Percentiles rank a stretch among this genome's conserved stretches.
These are phyloP conservation scores for Coemansia guatemalensis DNA, from an alignment of 192 early-diverging fungal genomes.

Conservation along the genomic window DNA sequence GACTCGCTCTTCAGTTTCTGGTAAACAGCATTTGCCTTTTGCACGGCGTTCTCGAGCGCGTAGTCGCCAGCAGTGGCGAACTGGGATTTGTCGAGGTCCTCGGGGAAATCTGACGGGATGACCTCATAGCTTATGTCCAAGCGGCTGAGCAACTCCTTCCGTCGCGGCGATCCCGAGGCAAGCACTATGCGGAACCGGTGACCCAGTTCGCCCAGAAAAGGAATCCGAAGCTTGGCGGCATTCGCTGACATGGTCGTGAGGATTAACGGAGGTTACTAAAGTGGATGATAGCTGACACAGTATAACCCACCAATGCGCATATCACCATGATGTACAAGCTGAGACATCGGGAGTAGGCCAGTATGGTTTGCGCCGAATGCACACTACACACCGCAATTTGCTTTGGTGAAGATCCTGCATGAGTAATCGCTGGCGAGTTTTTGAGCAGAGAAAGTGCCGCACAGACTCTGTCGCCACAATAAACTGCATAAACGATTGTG, in stretches of 20 bases:
- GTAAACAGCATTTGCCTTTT: conserved; percentile 73
- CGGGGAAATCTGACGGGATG: conserved; percentile 71
- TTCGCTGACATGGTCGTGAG: background rate
- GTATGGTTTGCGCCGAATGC: background rate
- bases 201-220: conserved; percentile 21
- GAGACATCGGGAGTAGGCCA: background rate
- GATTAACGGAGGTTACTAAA: background rate
- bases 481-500: background rate
- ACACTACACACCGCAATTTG: too few relatives aligned
- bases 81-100: conserved; percentile 70
- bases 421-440: too few relatives aligned
- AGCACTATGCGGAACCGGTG: conserved; percentile 60
- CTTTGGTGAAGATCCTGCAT: too few relatives aligned
- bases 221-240: conserved; percentile 9
- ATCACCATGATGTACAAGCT: background rate
- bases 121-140: conserved; percentile 61
- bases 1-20: conserved; percentile 39
- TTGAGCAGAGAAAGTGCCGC: background rate
- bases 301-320: background rate
- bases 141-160: conserved; percentile 68
- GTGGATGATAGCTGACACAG: background rate
- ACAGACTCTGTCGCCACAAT: background rate
- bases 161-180: conserved; percentile 79
- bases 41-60: conserved; percentile 66
- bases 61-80: conserved; percentile 64